These are phyloP conservation scores for Sanghuangporus baumii DNA, from an alignment of 1,284 basidiomycete species.

Conservation along the genomic window DNA sequence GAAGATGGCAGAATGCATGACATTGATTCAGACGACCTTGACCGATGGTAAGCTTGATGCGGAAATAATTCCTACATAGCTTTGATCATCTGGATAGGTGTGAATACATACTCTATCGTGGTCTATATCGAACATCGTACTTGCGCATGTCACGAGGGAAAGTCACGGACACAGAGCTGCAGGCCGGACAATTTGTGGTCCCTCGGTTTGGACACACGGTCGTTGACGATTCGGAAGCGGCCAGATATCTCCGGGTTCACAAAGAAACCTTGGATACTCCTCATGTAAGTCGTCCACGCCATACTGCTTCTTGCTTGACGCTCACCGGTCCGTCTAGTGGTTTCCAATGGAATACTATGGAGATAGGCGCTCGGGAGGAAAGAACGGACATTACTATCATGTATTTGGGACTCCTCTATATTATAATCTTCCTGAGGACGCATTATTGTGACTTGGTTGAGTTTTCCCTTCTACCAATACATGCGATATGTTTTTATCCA, in stretches of 20 bases:
- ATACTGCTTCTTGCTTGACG: neutral
- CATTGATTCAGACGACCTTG: slow-evolving; percentile 64
- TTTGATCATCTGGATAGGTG: slow-evolving; percentile 48
- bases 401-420: slow-evolving; percentile 70
- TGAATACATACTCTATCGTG: slow-evolving; percentile 84
- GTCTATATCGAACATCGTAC: slow-evolving; percentile 75
- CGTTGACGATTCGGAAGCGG: slow-evolving; percentile 52
- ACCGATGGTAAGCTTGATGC: slow-evolving; percentile 54
- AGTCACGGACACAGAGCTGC: slow-evolving; percentile 72
- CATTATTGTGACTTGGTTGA: slow-evolving; percentile 33
- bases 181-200: slow-evolving; percentile 78
- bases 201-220: slow-evolving; percentile 52
- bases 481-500: neutral
- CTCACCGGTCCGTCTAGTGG: slow-evolving; percentile 44
- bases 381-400: slow-evolving; percentile 70
- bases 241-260: slow-evolving; percentile 60
- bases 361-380: slow-evolving; percentile 44
- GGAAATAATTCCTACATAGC: no score
- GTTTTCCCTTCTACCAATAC: neutral
- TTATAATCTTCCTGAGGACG: slow-evolving; percentile 53
- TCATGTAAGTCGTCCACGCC: slow-evolving; percentile 41
- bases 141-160: slow-evolving; percentile 65
- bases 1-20: slow-evolving; percentile 70
- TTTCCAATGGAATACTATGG: slow-evolving; percentile 70
- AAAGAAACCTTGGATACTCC: slow-evolving; percentile 62